Evolutionary conservation across 2,329 filamentous ascomycete genomes (phyloP), one percentile per base, ranked within the genome.

Genomic region (Exserohilum rostratum): DNA sequence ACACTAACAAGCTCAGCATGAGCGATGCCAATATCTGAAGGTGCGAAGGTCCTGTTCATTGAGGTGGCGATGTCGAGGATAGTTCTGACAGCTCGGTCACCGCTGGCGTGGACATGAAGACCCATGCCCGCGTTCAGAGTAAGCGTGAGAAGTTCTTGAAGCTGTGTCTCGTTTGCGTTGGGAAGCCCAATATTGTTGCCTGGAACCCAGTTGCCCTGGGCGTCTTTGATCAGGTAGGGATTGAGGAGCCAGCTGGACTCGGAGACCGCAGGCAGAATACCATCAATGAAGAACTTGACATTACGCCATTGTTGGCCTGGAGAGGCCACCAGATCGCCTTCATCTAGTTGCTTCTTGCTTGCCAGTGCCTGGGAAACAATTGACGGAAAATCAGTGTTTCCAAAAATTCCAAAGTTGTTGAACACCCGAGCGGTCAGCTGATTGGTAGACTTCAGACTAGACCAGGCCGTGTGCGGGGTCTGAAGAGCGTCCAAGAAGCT

Each of bases 201-300:
- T 29, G 38, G 38, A 17, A 43, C 38, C 47, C 47, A 50, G 11
- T 37, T 50, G 29, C 38, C 47, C 18, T 50, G 25, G 47, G 34
- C 27, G 15, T 35, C 30, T 40, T 50, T 9, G 11, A 50, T n/a
- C 10, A 50, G 29, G 38, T 50, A 50, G 15, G 47, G 47, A 6
- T 37, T 25, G 17, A 50, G 31, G 9, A 50, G 31, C 38, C 22
- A 34, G 20, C 29, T 37, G 15, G 47, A 27, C 17, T 33, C 17
- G 7, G 47, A 50, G 13, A 27, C 18, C 13, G 27, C 17, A 13
- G 47, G 38, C 6, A 50, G 20, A 35, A 50, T 27, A 17, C 47
- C 47, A 37, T 50, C 47, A 30, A 50, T 33, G 47, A 50, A 50
- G 31, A 44, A 43, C 20, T 50, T 50, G 31, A 50, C 12, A 18